Percentiles rank a stretch among this genome's conserved stretches.
These are phyloP conservation scores for Tetracladium maxilliforme DNA, from an alignment of 2,329 filamentous ascomycete genomes.

Conservation along the genomic window DNA sequence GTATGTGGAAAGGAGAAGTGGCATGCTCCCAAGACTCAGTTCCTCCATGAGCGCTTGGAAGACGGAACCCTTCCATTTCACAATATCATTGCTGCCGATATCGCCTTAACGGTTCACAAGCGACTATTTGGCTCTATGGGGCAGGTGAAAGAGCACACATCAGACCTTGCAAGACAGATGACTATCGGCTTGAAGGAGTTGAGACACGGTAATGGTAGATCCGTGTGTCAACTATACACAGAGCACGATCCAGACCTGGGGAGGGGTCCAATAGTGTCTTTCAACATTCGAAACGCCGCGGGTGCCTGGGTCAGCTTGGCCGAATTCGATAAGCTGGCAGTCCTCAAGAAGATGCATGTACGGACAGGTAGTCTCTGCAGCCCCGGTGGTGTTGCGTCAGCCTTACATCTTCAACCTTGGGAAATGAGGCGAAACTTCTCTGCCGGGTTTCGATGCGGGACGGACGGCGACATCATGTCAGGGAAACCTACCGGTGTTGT, in stretches of 20 bases:
- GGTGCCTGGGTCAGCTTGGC: constrained; percentile 67
- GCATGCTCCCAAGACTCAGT: constrained; percentile 61
- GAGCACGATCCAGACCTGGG: constrained; percentile 15
- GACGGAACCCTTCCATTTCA: constrained; percentile 88
- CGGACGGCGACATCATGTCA: constrained; percentile 64
- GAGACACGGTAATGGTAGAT: constrained; percentile 40
- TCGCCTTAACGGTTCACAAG: constrained; percentile 55
- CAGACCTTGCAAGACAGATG: constrained; percentile 45
- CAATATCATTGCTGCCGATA: constrained; percentile 69
- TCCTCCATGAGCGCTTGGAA: constrained; percentile 70
- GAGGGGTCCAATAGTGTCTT: constrained; percentile 66
- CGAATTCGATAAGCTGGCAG: constrained; percentile 78
- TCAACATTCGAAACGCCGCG: constrained; percentile 59
- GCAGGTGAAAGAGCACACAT: constrained; percentile 55
- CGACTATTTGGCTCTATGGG: constrained; percentile 59
- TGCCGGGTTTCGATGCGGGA: constrained; percentile 70
- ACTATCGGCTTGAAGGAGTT: constrained; percentile 41
- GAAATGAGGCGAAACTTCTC: constrained; percentile 80
- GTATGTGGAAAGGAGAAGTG: constrained; percentile 63
- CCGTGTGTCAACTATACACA: constrained; percentile 15
- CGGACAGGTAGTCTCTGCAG: constrained; percentile 87
- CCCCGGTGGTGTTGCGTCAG: constrained; percentile 67
- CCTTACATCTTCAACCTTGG: constrained; percentile 59
- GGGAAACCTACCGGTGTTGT: constrained; percentile 84
- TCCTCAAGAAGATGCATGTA: constrained; percentile 66